Percentiles rank a stretch among this genome's conserved stretches.
phyloP scores from a whole-genome alignment of 2,329 filamentous ascomycete genomes.

The Talaromyces sp. region DNA sequence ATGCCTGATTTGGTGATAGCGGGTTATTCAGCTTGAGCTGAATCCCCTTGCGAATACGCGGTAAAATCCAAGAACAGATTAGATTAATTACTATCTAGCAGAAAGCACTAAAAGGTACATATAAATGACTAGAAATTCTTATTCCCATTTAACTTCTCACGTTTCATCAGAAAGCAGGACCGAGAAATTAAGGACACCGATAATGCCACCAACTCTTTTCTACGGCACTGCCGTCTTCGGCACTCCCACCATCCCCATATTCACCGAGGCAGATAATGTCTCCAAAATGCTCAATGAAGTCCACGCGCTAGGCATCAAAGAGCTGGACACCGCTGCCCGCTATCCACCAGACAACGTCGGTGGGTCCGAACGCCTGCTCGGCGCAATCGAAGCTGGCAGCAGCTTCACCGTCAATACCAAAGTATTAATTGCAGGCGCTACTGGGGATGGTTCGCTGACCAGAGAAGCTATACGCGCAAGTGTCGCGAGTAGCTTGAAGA shows the following conservation, averaged over 20 bases:
- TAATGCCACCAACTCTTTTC: constrained; percentile 16
- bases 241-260: not conserved
- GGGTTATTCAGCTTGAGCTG: not conserved
- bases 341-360: constrained; percentile 34
- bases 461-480: constrained; percentile 26
- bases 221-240: constrained; percentile 17
- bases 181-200: not conserved
- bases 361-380: constrained; percentile 32
- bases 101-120: not conserved
- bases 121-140: not conserved
- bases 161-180: not conserved
- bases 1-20: not conserved
- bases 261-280: constrained; percentile 8
- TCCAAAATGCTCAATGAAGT: constrained; percentile 2
- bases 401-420: constrained; percentile 37
- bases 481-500: constrained; percentile 26
- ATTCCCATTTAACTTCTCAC: not conserved
- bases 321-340: constrained; percentile 30
- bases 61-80: not conserved
- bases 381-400: constrained; percentile 21
- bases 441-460: not conserved
- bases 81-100: not conserved
- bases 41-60: too few relatives aligned
- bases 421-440: constrained; percentile 19
- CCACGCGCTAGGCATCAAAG: constrained; percentile 2